Base-by-base conservation (phyloP, 106 monocot genomes). In the Vanilla planifolia region DNA sequence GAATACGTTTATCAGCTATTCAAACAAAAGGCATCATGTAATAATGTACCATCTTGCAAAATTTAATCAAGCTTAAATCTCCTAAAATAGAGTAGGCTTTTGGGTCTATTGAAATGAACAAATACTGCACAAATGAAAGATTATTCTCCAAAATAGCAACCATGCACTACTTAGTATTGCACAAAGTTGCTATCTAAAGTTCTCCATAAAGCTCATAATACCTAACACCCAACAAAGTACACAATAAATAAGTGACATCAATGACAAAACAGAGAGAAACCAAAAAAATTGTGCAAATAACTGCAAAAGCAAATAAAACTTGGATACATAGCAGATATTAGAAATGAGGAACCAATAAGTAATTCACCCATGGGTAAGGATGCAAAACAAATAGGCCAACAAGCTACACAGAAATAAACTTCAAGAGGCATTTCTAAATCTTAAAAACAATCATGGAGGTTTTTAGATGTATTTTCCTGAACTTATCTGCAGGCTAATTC, bases 401-500 rank as follows among this genome's bases (percentile, higher is more conserved):
- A 55, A 33, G 55, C 33, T 10, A 21, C 10, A 15, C 3, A 21
- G 34, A 14, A 57, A 17, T 8, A 35, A 36, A 57, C 27, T 57
- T 57, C 34, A 57, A 34, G 35, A 19, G 16, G 33, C 28, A 22
- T 21, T n/a, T 35, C 35, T 35, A 35, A 57, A 57, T 35, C 57
- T 57, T 20, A 57, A 57, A 57, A 57, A 17, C 35, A 34, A 57
- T 19, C 30, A 20, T 1, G 35, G 1, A 57, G 2, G 2, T 21
- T 3, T 30, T 53, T 16, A 53, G 28, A 57, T 9, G 13, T 9
- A 20, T 20, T 3, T 57, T 57, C 19, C 8, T 20, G 7, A 57
- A 21, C 26, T 28, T 53, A 53, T 53, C 35, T 57, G 57, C 57
- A 57, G 35, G 9, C n/a, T 34, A 57, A 57, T 19, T 35, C 19